phyloP scores from a whole-genome alignment of 441 rosid genomes.

The Arabidopsis lyrata region DNA sequence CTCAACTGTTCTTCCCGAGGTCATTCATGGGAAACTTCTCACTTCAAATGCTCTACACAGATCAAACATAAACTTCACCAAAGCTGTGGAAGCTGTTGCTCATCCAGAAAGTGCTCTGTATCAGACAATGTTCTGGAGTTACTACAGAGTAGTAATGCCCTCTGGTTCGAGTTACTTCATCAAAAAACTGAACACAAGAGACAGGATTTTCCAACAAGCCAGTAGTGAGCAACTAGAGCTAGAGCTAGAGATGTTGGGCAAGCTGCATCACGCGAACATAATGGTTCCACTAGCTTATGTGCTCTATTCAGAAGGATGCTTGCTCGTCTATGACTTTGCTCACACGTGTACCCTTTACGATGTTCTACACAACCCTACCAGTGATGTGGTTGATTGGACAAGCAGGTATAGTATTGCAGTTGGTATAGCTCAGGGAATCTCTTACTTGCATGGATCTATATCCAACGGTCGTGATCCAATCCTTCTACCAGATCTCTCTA shows the following conservation, averaged over 20 bases:
- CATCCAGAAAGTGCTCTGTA: slow-evolving; percentile 54
- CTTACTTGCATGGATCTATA: slow-evolving; percentile 74
- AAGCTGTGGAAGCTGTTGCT: slow-evolving; percentile 70
- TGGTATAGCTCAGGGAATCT: slow-evolving; percentile 87
- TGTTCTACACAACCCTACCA: slow-evolving; percentile 60
- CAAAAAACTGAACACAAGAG: slow-evolving; percentile 81
- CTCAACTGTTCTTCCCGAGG: slow-evolving; percentile 52
- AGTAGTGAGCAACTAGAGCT: slow-evolving; percentile 65
- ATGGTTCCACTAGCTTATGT: slow-evolving; percentile 90
- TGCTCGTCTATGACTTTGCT: slow-evolving; percentile 74
- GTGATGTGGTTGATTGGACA: slow-evolving; percentile 70
- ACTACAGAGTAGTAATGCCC: slow-evolving; percentile 77
- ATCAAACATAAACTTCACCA: slow-evolving; percentile 69
- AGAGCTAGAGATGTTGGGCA: slow-evolving; percentile 75
- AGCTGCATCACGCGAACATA: slow-evolving; percentile 76
- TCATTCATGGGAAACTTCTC: slow-evolving; percentile 62
- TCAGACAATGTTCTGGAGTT: slow-evolving; percentile 75
- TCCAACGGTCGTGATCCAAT: slow-evolving; percentile 55
- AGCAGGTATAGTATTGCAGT: slow-evolving; percentile 85
- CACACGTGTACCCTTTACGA: slow-evolving; percentile 65
- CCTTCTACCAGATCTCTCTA: slow-evolving; percentile 83
- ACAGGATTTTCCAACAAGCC: slow-evolving; percentile 76
- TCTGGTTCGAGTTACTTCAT: slow-evolving; percentile 71
- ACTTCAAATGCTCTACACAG: slow-evolving; percentile 67
- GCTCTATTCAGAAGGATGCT: slow-evolving; percentile 65